phyloP scores from a whole-genome alignment of 2,329 filamentous ascomycete species.

The Fusarium nisikadoi region DNA sequence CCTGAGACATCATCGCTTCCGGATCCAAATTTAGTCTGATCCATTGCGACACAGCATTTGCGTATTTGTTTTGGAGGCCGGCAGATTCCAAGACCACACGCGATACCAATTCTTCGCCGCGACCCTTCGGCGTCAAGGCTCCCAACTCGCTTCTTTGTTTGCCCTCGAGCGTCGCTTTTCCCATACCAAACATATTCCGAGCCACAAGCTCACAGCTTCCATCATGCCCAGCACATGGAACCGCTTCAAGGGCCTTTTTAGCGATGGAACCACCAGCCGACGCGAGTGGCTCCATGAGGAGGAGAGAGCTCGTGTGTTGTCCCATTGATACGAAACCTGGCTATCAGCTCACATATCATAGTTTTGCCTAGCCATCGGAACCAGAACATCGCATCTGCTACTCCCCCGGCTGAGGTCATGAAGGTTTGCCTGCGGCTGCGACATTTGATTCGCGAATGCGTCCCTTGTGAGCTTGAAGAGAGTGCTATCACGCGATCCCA shows the following conservation, averaged over 20 bases:
- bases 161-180: neutral
- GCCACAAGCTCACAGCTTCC: constrained; percentile 11
- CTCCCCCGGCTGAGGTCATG: constrained; percentile 83
- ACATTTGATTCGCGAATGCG: constrained; percentile 87
- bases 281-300: constrained; percentile 56
- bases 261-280: constrained; percentile 38
- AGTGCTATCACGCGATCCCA: constrained; percentile 80
- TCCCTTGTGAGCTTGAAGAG: constrained; percentile 90
- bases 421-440: constrained; percentile 90
- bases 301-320: constrained; percentile 56
- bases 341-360: constrained; percentile 45
- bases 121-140: neutral
- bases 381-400: constrained; percentile 70
- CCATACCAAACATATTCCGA: neutral
- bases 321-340: neutral
- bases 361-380: constrained; percentile 74
- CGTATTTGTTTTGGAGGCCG: constrained; percentile 1
- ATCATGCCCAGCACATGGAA: constrained; percentile 44
- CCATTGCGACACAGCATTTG: constrained; percentile 30
- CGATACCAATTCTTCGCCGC: constrained; percentile 1
- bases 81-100: constrained; percentile 13
- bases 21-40: constrained; percentile 16
- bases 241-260: constrained; percentile 47
- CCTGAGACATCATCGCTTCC: constrained; percentile 33
- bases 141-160: neutral